phyloP scores from a whole-genome alignment of 169 alveolate species.

The Perkinsus chesapeaki region DNA sequence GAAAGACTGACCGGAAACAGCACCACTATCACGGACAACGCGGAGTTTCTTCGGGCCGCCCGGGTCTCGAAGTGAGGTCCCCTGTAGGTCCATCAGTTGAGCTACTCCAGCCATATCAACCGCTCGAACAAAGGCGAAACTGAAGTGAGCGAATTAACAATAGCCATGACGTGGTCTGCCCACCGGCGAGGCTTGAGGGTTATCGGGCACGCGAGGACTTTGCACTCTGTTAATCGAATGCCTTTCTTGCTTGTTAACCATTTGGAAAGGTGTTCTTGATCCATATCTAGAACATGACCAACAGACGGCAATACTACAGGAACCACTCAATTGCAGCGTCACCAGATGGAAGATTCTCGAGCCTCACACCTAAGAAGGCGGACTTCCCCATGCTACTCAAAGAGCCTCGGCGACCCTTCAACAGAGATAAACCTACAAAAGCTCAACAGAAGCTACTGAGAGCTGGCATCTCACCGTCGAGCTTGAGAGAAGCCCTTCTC shows the following conservation, averaged over 20 bases:
- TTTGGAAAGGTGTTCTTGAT: not conserved
- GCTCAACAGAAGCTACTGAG: too few relatives aligned
- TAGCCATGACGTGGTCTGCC: not conserved
- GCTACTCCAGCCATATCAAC: not conserved
- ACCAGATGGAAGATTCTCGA: not conserved
- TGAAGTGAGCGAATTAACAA: not conserved
- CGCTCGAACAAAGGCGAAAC: not conserved
- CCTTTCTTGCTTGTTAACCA: not conserved
- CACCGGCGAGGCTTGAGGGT: not conserved
- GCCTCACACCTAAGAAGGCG: not conserved
- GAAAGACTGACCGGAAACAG: not conserved
- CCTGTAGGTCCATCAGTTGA: not conserved
- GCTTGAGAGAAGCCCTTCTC: not conserved
- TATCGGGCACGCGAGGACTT: not conserved
- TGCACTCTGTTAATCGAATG: not conserved
- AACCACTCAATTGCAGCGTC: not conserved
- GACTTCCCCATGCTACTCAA: not conserved
- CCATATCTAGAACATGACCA: not conserved
- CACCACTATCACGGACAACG: not conserved
- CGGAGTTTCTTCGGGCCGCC: not conserved
- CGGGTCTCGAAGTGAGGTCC: not conserved
- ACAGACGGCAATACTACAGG: not conserved
- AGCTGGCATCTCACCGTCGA: not conserved
- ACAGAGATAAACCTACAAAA: not conserved
- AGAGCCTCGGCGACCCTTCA: not conserved